Evolutionary conservation across 129 eudicot species (phyloP).

Genomic region (Centrapalus pauciflorus): DNA sequence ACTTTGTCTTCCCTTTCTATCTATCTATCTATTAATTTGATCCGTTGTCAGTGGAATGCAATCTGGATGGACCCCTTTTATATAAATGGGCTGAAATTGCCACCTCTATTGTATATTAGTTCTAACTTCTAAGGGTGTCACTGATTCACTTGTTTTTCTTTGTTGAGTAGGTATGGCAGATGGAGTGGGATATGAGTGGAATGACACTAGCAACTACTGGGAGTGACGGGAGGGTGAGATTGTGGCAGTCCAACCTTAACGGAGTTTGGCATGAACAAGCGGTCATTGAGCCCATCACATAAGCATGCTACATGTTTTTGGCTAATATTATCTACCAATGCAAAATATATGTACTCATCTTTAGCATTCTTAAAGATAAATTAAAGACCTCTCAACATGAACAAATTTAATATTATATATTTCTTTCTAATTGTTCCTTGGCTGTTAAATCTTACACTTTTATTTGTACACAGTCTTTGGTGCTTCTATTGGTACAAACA

Average conservation of each 20-base stretch:
- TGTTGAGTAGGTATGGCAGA: constrained; percentile 73
- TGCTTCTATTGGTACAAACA: constrained; percentile 21
- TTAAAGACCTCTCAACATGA: neutral
- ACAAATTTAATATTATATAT: neutral
- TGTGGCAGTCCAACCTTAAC: constrained; percentile 89
- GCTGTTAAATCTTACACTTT: constrained; percentile 4
- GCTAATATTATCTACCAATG: constrained; percentile 3
- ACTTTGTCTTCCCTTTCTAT: too few species aligned
- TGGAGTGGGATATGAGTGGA: constrained; percentile 99
- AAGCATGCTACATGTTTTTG: neutral
- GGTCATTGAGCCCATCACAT: constrained; percentile 43
- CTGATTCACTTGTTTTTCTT: neutral
- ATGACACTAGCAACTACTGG: constrained; percentile 88
- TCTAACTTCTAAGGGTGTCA: neutral
- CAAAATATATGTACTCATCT: constrained; percentile 12
- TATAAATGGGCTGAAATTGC: too few species aligned
- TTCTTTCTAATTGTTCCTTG: neutral
- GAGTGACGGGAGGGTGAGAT: constrained; percentile 62
- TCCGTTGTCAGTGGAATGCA: neutral
- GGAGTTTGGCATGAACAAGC: constrained; percentile 93
- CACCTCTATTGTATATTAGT: neutral
- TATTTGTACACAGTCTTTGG: constrained; percentile 9
- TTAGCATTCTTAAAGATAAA: neutral
- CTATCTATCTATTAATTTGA: too few species aligned
- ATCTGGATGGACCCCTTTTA: too few species aligned